Base-by-base conservation (phyloP, 208 protist species). In the Phytomonas serpens region DNA sequence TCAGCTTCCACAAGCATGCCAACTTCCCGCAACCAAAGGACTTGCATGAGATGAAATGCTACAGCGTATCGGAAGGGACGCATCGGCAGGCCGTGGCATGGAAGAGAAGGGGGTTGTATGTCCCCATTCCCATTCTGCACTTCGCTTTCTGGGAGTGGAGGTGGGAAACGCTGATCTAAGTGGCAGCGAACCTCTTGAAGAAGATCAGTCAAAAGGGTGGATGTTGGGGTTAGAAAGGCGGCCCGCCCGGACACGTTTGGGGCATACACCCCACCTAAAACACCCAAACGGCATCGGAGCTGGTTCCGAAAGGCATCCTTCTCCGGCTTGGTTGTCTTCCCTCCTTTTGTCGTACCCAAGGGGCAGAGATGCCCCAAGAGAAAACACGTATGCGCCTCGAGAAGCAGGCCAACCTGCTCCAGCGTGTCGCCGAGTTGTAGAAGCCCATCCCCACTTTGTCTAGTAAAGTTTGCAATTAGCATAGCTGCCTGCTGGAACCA, bases 321-420 rank as follows among this genome's bases (percentile, higher is more conserved):
- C 33, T 33, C 67, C 19, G 67, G 16, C 4, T 23, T 70, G 0
- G 67, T 38, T 0, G 9, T 0, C 10, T 37, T 38, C 16, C 37
- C 31, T 62, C 37, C 71, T 9, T 33, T 40, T 1, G 77, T 73
- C 67, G 73, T 78, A 0, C 72, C 78, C 34, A 83, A 68, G 30
- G 80, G 79, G 2, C 74, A 81, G 16, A 84, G 76, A 67, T 91
- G 84, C 51, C 83, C 77, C 31, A 93, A 66, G 61, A 92, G 78
- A 42, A 87, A 84, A 75, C 87, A 92, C 64, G 82, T 89, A 74
- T 95, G 87, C 27, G 87, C 79, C 75, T 87, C 83, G 13, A 76
- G 73, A 27, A 89, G 66, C 36, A 88, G 84, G 27, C 81, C 74
- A 27, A 75, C 69, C 34, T 76, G 74, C 33, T 77, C 69, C 29